These are phyloP conservation scores for Oidiodendron maius DNA, from an alignment of 495 filamentous ascomycete genomes.

Conservation along the genomic window DNA sequence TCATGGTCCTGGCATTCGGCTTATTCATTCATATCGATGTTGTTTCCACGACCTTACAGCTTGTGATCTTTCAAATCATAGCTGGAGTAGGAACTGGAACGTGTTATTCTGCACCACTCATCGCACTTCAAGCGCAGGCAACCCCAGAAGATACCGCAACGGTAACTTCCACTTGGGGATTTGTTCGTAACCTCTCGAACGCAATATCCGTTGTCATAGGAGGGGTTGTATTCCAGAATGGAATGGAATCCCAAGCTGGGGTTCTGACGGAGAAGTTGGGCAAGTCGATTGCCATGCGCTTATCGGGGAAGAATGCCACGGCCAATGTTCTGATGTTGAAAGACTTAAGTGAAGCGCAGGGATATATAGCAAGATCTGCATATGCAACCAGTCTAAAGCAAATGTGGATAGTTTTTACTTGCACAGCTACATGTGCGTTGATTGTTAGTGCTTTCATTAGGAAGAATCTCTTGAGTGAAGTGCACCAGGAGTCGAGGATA, in stretches of 20 bases:
- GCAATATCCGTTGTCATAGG: conserved; percentile 59
- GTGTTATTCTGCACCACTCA: background rate
- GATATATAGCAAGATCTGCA: background rate
- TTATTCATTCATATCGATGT: background rate
- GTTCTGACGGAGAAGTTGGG: background rate
- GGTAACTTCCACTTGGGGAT: background rate
- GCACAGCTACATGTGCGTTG: background rate
- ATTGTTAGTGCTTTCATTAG: background rate
- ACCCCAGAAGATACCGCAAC: background rate
- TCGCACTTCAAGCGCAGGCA: background rate
- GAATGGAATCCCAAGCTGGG: background rate
- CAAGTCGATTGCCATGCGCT: background rate
- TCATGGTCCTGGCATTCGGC: background rate
- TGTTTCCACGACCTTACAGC: background rate
- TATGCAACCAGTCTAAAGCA: background rate
- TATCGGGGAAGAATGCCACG: background rate
- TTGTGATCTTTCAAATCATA: background rate
- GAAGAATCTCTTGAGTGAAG: background rate
- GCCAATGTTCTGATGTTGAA: background rate
- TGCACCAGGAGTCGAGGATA: background rate
- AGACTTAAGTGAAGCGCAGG: background rate
- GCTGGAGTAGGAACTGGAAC: background rate
- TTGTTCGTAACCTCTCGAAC: background rate
- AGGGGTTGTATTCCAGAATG: conserved; percentile 55
- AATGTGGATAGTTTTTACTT: background rate